Evolutionary conservation across 345 rosid genomes (phyloP), one percentile per base, ranked within the genome.

Genomic region (Corchorus capsularis): DNA sequence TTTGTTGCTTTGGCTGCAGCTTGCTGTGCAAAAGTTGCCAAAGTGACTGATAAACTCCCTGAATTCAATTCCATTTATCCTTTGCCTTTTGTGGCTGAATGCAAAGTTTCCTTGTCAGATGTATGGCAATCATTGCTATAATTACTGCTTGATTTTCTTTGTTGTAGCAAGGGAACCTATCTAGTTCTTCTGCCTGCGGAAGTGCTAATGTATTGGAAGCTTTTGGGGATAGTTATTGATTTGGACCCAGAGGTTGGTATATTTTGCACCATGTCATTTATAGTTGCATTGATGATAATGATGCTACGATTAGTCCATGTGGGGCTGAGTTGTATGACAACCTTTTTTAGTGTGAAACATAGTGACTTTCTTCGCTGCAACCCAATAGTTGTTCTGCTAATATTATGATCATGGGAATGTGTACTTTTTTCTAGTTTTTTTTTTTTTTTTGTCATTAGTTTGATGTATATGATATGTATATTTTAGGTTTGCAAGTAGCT

Each of bases 151-250:
- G 37, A 39, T 72, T 62, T 20, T 72, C 56, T 69, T 12, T 56
- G 13, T 75, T 77, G 80, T 91, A 96, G 98, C 98, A 91, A 89
- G 98, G 99, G 78, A 96, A 86, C 78, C 93, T 93, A 37, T 92
- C 99, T 0, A 96, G 99, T 76, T 96, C 99, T 75, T 96, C 97
- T 61, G 97, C 99, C 6, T 94, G 98, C 79, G 99, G 99, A 82
- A 96, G 99, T 80, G 99, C 97, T 61, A 97, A 96, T 79, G 98
- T 94, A 14, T 76, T 94, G 60, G 98, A 94, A 80, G 92, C 91
- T 35, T 70, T n/a, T 96, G 57, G 97, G 99, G 46, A 85, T 96
- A 41, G 87, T 65, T 46, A 86, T 92, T 72, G 92, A 94, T 84
- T 80, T 96, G 83, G 97, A 83, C 68, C 92, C 97, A 27, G 91